phyloP scores from a whole-genome alignment of 352 stramenopile species.

The Blastocystis sp. region DNA sequence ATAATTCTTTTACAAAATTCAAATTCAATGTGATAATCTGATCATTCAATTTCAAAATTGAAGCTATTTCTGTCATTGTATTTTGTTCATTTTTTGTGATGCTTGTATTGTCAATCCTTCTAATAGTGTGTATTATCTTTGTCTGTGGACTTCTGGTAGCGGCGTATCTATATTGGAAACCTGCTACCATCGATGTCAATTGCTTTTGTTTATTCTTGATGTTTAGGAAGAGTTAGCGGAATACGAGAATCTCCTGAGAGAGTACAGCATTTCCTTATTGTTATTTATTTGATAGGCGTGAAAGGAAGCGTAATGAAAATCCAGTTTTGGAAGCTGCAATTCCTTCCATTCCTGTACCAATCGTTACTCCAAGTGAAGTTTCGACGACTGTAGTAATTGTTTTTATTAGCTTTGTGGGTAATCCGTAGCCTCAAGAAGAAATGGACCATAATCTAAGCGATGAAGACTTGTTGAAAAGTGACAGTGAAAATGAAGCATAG shows the following conservation, averaged over 20 bases:
- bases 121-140: neutral
- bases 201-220: neutral
- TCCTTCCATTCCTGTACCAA: neutral
- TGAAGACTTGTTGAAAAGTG: neutral
- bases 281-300: neutral
- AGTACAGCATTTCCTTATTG: neutral
- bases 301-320: neutral
- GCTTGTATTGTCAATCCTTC: neutral
- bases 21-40: neutral
- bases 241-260: conserved; percentile 40
- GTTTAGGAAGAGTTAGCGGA: conserved; percentile 25
- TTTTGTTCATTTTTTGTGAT: neutral
- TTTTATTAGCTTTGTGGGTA: neutral
- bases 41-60: neutral
- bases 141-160: neutral
- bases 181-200: conserved; percentile 37
- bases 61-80: neutral
- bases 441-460: neutral
- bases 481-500: conserved; percentile 24
- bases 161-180: neutral
- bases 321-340: neutral
- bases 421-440: neutral
- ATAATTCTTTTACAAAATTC: no score
- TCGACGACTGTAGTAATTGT: neutral
- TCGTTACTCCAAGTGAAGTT: neutral